Evolutionary conservation across 352 stramenopile species (phyloP), one percentile per base, ranked within the genome.

Genomic region (Pythium dissotocum): DNA sequence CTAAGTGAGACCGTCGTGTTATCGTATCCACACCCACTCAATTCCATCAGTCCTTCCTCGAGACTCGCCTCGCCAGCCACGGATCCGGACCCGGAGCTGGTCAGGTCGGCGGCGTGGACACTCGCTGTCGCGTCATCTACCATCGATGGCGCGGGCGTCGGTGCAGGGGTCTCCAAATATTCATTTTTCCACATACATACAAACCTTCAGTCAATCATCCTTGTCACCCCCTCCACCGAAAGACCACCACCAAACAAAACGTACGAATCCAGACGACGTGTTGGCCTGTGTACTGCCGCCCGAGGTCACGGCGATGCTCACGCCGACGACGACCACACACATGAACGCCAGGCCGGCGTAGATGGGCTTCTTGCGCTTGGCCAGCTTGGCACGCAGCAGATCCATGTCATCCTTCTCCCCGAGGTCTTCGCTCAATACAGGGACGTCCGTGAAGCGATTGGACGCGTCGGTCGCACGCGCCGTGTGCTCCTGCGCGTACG

Each of bases 331-430:
- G 6, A 89, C 76, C 3, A 90, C 67, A 28, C 72, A 77, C 35
- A 90, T 59, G 53, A 89, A 79, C n/a, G 74, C 74, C 18, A 89
- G 67, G 38, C 76, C 80, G 38, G 73, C 76, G 76, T 83, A 82
- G 49, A 91, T 88, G n/a, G 80, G 77, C 65, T 89, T 90, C 76
- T 90, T 90, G 35, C 69, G 69, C 46, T 67, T 59, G 36, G 72
- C 65, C 36, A 90, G 72, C 61, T 77, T 79, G 14, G 65, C 64
- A 48, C 77, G 77, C 44, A 90, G 57, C 42, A 73, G 63, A 18
- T 70, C 71, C 64, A 81, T 75, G 69, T 87, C 67, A 61, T 90
- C 78, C 72, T 89, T 89, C 56, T 82, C 80, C 53, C 21, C 21
- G 0, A 88, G 77, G 59, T 83, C 78, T 21, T 69, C 66, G 6